These are phyloP conservation scores for Colletotrichum brevisporum DNA, from an alignment of 2,329 filamentous ascomycete genomes.

Conservation along the genomic window DNA sequence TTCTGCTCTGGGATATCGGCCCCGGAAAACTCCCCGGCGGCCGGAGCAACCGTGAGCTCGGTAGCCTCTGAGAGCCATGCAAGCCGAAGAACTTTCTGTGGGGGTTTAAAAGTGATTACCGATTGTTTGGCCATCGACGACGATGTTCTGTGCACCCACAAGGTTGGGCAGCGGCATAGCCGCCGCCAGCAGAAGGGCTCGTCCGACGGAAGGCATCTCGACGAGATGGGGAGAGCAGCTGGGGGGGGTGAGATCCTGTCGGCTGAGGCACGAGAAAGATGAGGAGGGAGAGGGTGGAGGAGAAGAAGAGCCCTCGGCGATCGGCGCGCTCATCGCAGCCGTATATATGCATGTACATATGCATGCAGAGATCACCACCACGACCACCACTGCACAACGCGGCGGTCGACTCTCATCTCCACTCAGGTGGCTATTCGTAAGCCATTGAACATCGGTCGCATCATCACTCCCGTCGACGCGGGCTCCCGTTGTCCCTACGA, in stretches of 20 bases:
- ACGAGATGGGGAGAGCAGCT: constrained; percentile 19
- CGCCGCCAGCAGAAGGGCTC: constrained; percentile 27
- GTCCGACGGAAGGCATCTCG: constrained; percentile 28
- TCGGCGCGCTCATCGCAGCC: not conserved
- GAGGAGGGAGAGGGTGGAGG: not conserved
- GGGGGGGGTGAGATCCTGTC: constrained; percentile 14
- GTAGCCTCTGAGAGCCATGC: constrained; percentile 18
- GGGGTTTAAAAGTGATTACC: constrained; percentile 35
- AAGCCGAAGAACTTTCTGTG: not conserved
- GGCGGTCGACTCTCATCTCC: not conserved
- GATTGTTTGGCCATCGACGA: constrained; percentile 43
- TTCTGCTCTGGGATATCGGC: constrained; percentile 41
- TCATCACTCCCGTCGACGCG: constrained; percentile 1
- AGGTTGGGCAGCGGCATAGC: constrained; percentile 27
- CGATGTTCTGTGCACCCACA: constrained; percentile 45
- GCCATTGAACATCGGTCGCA: constrained; percentile 24
- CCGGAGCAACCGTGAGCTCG: constrained; percentile 44
- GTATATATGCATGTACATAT: constrained; percentile 28
- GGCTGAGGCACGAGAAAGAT: constrained; percentile 23
- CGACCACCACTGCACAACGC: constrained; percentile 1
- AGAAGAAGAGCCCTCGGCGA: not conserved
- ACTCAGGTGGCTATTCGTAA: constrained; percentile 15
- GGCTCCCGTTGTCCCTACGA: constrained; percentile 23
- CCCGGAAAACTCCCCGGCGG: constrained; percentile 34
- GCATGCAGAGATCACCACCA: constrained; percentile 19